Base-by-base conservation (phyloP, 306 rosid species). In the Prunus padus region DNA sequence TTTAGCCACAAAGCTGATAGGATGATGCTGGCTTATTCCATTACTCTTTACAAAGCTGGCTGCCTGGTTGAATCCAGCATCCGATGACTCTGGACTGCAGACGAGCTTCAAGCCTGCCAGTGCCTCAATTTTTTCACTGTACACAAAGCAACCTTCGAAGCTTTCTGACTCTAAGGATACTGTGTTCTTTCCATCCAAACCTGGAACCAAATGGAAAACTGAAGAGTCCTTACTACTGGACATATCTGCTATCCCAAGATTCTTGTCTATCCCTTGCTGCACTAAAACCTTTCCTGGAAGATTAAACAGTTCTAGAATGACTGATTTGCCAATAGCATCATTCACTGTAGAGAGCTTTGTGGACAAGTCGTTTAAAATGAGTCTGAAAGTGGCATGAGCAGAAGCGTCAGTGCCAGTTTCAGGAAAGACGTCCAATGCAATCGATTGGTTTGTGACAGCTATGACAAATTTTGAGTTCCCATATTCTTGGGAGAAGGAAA, bases 1-100 rank as follows among this genome's bases (percentile, higher is more conserved):
- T 76, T 83, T 86, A 9, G 92, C 94, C 60, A 87, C 88, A 57
- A 92, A 92, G 85, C 98, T 89, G 47, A 92, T 74, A 14, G 99
- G 90, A 79, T 88, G 78, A 73, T 90, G 90, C 82, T 86, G 79
- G 12, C 77, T 87, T 4, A 86, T 44, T 76, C 96, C 98, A 15
- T 59, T 42, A 11, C 22, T 44, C 72, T 76, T 54, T 64, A 50
- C 69, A 84, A 96, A 96, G 85, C 96, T 96, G 11, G 91, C 78
- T 13, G 90, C 93, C 72, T 82, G 73, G 33, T 77, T 65, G 76
- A 87, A 89, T 40, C 25, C 86, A 62, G 67, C 64, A 4, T 12
- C 79, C 22, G 76, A 20, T 40, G 71, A 67, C 22, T 47, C 46
- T 4, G 73, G 54, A 37, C 76, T 80, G 87, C 97, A 92, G 47